A percentile compares a stretch with the other conserved stretches of the same genome.
Conservation (phyloP, 2,329 filamentous ascomycete genomes). For the Pseudopithomyces maydicus region DNA sequence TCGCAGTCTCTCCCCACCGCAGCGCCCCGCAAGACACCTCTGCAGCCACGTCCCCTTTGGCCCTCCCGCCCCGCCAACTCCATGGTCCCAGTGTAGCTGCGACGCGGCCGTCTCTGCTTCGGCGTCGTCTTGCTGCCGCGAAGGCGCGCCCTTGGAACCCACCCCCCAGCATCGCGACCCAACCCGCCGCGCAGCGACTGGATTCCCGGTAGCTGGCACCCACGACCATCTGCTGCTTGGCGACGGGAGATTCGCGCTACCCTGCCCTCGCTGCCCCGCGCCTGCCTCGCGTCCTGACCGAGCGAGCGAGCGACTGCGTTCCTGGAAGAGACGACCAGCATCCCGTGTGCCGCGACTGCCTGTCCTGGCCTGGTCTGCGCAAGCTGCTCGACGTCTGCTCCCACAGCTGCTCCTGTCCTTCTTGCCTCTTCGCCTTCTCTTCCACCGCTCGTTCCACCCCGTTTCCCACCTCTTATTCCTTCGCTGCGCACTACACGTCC, state of each 20-base stretch:
- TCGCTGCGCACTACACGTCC: conserved; percentile 11
- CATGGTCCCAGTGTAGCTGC: conserved; percentile 27
- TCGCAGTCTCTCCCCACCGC: conserved; percentile 20
- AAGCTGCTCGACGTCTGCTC: conserved; percentile 8
- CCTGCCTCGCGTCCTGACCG: conserved; percentile 1
- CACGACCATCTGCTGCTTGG: conserved; percentile 19
- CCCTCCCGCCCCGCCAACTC: conserved; percentile 24
- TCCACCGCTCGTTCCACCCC: conserved; percentile 13
- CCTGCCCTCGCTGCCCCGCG: conserved; percentile 24
- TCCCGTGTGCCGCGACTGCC: conserved; percentile 12
- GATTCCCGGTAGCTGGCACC: conserved; percentile 11
- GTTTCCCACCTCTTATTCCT: conserved; percentile 11
- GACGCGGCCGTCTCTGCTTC: conserved; percentile 31
- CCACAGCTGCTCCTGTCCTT: not conserved
- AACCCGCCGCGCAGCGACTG: conserved; percentile 8
- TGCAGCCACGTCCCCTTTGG: conserved; percentile 42
- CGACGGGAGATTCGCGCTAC: conserved; percentile 25
- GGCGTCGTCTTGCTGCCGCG: conserved; percentile 29
- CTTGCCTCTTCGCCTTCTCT: conserved; percentile 12
- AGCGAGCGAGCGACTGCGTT: conserved; percentile 10
- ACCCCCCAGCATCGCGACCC: conserved; percentile 20
- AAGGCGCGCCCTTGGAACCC: conserved; percentile 24
- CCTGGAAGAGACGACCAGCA: conserved; percentile 25
- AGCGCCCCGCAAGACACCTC: conserved; percentile 22
- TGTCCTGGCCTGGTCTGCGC: not conserved